Evolutionary conservation across 2,329 filamentous ascomycete genomes (phyloP).

Genomic region (Aspergillus spinulosporus): DNA sequence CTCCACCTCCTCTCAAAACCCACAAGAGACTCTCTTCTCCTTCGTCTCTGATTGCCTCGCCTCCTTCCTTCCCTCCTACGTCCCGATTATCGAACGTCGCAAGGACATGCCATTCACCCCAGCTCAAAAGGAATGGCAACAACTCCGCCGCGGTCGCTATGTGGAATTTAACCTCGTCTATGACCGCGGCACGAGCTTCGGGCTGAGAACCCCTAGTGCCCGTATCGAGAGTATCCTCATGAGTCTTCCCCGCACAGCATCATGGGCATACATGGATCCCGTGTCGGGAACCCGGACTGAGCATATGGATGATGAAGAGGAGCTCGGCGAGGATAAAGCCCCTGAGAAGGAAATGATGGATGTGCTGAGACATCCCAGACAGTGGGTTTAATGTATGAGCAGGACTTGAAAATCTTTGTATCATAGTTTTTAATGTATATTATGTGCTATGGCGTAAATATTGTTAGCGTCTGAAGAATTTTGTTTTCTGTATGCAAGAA

Average conservation of each 20-base stretch:
- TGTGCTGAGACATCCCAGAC: slow-evolving; percentile 62
- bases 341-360: slow-evolving; percentile 77
- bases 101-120: slow-evolving; percentile 91
- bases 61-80: slow-evolving; percentile 85
- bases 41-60: slow-evolving; percentile 83
- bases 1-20: slow-evolving; percentile 63
- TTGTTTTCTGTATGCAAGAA: too few species aligned
- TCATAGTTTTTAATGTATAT: slow-evolving; percentile 8
- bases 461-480: too few species aligned
- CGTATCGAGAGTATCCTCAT: slow-evolving; percentile 96
- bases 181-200: slow-evolving; percentile 92
- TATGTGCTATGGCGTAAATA: too few species aligned
- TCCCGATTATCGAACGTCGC: slow-evolving; percentile 82
- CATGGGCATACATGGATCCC: slow-evolving; percentile 92
- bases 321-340: slow-evolving; percentile 35
- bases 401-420: background rate
- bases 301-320: slow-evolving; percentile 44
- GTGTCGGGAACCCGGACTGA: slow-evolving; percentile 48
- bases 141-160: slow-evolving; percentile 85
- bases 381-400: slow-evolving; percentile 54
- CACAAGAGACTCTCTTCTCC: slow-evolving; percentile 84
- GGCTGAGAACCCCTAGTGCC: slow-evolving; percentile 85
- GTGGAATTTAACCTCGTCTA: slow-evolving; percentile 99
- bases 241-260: slow-evolving; percentile 89
- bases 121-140: slow-evolving; percentile 93